Base-by-base conservation (phyloP, 1,284 basidiomycete genomes). In the Fomitopsis schrenkii region DNA sequence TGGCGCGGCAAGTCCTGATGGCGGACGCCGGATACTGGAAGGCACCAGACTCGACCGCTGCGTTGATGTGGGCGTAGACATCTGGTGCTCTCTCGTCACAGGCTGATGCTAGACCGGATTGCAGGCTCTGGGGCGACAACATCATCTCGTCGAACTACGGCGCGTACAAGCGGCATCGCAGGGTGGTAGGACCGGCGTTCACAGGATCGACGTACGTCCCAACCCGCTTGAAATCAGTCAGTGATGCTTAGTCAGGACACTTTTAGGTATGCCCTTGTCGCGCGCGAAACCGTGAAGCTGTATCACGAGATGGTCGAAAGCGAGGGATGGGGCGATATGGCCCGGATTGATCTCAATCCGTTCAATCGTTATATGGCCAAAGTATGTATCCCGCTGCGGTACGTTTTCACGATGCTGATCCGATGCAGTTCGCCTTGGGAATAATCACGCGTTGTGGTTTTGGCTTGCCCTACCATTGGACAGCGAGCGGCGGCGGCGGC, bases 111-210 rank as follows among this genome's bases (percentile, higher is more conserved):
- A 22, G 33, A 26, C 30, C 30, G 35, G 35, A 36, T 38, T 22
- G 35, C 19, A 60, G 62, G 33, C 28, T 55, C 14, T 63, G 59
- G 62, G 62, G 62, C 10, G 59, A 60, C 6, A 63, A 60, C 35
- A 40, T 63, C 8, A 46, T 63, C 14, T 40, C 62, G 5, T 40
- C 59, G 10, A 59, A 63, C 33, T 45, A 53, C n/a, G 62, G 58
- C 10, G 59, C 30, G 15, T 63, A 58, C 48, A 63, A 59, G 52
- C 38, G 50, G 36, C 59, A 60, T n/a, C 55, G 62, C n/a, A 60
- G 56, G 15, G 56, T 63, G 6, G 55, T 61, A 4, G 59, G 46
- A 7, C 62, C 62, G 22, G 62, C 62, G 5, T 61, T 63, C 44
- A 42, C 50, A 8, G 42, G 44, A 3, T 7, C 62, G 22, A 58